These are phyloP conservation scores for Colletotrichum viniferum DNA, from an alignment of 2,329 filamentous ascomycete species.

Conservation along the genomic window DNA sequence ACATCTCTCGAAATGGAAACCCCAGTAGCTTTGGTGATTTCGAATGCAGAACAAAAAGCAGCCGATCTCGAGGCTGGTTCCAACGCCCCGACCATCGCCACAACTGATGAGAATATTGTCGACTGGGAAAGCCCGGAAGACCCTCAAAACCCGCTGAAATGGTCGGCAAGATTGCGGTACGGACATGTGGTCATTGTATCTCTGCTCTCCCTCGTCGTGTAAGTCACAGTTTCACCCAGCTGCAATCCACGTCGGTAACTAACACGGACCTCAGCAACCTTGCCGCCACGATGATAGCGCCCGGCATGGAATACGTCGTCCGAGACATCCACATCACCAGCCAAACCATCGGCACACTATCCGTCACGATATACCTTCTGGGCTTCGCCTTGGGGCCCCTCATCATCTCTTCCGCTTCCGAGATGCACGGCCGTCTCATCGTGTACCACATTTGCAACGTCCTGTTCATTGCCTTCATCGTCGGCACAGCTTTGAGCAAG, in stretches of 20 bases:
- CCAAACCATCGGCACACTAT: constrained; percentile 50
- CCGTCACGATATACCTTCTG: constrained; percentile 66
- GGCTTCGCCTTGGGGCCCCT: constrained; percentile 65
- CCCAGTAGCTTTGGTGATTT: background rate
- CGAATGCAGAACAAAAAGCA: background rate
- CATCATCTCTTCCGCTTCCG: constrained; percentile 49
- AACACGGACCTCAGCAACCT: background rate
- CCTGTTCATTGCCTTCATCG: constrained; percentile 32
- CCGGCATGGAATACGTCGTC: constrained; percentile 55
- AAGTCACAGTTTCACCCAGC: background rate
- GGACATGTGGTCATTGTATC: constrained; percentile 38
- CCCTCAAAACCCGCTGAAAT: constrained; percentile 65
- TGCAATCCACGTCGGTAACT: background rate
- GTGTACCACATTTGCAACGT: constrained; percentile 34
- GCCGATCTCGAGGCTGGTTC: background rate
- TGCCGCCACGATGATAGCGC: constrained; percentile 61
- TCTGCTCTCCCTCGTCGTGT: background rate
- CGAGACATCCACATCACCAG: constrained; percentile 51
- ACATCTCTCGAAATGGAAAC: background rate
- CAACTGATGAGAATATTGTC: constrained; percentile 39
- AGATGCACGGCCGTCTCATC: constrained; percentile 37
- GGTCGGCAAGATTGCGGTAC: constrained; percentile 42
- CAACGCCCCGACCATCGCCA: background rate
- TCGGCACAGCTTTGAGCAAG: constrained; percentile 30
- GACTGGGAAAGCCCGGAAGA: constrained; percentile 65